These are phyloP conservation scores for Clarireedia monteithiana DNA, from an alignment of 2,329 filamentous ascomycete genomes.

Conservation along the genomic window DNA sequence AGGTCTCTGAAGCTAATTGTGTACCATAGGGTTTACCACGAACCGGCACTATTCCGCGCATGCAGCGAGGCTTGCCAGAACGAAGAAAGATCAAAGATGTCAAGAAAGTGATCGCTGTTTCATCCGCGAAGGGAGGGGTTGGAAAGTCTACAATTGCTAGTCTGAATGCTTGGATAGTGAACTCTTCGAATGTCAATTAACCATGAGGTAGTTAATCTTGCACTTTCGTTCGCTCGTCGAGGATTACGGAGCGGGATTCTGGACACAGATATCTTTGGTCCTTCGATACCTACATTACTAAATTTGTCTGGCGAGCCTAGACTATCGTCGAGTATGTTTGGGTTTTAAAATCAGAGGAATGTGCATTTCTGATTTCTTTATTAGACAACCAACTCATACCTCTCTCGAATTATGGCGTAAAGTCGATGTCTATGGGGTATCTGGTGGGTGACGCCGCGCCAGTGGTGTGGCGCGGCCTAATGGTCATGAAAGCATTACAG, in stretches of 20 bases:
- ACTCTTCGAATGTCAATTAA: background rate
- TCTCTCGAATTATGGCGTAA: conserved; percentile 87
- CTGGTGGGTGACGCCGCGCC: conserved; percentile 72
- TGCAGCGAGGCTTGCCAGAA: conserved; percentile 75
- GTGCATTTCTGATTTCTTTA: conserved; percentile 19
- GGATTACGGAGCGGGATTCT: conserved; percentile 81
- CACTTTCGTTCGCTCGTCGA: conserved; percentile 74
- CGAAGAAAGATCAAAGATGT: conserved; percentile 77
- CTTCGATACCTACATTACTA: conserved; percentile 85
- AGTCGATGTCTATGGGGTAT: conserved; percentile 99
- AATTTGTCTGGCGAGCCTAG: conserved; percentile 73
- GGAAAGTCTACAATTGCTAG: conserved; percentile 92
- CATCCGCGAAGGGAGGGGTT: conserved; percentile 95
- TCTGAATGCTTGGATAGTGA: conserved; percentile 30
- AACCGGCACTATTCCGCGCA: conserved; percentile 64
- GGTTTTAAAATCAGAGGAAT: background rate
- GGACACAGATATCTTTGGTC: conserved; percentile 95
- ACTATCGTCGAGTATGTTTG: conserved; percentile 58
- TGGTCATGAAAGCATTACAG: conserved; percentile 96
- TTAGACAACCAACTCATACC: conserved; percentile 75
- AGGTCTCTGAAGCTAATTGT: background rate
- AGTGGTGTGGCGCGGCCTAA: conserved; percentile 90
- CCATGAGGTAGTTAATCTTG: conserved; percentile 57
- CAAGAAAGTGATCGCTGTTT: conserved; percentile 89
- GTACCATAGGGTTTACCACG: conserved; percentile 68